Conservation (phyloP, 1,284 basidiomycete genomes). For the Pseudozyma hubeiensis region DNA sequence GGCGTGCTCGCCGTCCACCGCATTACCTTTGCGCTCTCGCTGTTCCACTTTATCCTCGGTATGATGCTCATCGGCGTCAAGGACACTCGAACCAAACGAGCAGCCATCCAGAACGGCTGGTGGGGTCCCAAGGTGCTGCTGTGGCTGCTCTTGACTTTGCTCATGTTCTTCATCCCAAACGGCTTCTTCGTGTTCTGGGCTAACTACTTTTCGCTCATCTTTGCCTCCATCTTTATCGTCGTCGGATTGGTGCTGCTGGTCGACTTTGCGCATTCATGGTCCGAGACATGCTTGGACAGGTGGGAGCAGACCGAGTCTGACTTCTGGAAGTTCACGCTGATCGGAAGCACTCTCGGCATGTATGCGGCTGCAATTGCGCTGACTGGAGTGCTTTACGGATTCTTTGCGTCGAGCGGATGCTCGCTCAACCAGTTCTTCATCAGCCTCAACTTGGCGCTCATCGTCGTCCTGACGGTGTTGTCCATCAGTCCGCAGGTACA, state of each 20-base stretch:
- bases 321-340: slow-evolving; percentile 95
- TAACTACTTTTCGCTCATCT: slow-evolving; percentile 88
- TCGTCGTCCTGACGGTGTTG: slow-evolving; percentile 82
- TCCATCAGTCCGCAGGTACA: slow-evolving; percentile 89
- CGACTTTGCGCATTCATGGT: slow-evolving; percentile 99
- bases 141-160: slow-evolving; percentile 81
- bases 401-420: slow-evolving; percentile 88
- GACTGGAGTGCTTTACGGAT: slow-evolving; percentile 88
- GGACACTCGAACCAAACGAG: slow-evolving; percentile 88
- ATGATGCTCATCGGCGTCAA: slow-evolving; percentile 84
- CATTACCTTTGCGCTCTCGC: slow-evolving; percentile 91
- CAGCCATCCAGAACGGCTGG: slow-evolving; percentile 98
- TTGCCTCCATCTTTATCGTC: slow-evolving; percentile 91
- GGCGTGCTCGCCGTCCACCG: slow-evolving; percentile 98
- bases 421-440: slow-evolving; percentile 94
- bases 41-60: slow-evolving; percentile 88
- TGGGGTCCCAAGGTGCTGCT: slow-evolving; percentile 96
- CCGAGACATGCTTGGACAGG: slow-evolving; percentile 93
- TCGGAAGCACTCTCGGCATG: slow-evolving; percentile 90
- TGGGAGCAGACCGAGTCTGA: slow-evolving; percentile 89
- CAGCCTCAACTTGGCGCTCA: slow-evolving; percentile 87
- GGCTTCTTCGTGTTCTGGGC: slow-evolving; percentile 96
- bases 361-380: slow-evolving; percentile 85
- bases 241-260: slow-evolving; percentile 95
- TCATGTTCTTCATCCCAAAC: slow-evolving; percentile 93